Base-by-base conservation (phyloP, 2,329 filamentous ascomycete species). In the Fusarium concolor region DNA sequence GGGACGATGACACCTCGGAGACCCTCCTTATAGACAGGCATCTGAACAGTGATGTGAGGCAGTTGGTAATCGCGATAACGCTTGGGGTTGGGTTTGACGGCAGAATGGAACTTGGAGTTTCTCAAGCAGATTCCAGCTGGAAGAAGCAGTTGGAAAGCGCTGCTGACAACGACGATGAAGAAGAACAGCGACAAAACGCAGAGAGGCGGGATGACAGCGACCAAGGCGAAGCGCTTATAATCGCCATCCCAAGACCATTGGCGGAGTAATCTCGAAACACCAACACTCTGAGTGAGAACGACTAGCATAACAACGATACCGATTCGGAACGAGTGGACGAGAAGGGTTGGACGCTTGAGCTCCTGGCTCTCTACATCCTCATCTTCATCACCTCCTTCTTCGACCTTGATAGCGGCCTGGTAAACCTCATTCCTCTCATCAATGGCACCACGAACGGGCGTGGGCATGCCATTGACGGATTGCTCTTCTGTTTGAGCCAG, bases 1-100 rank as follows among this genome's bases (percentile, higher is more conserved):
- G 86, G 86, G 44, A 81, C 79, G 66, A 88, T 87, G 73, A 86
- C 74, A 53, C 70, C 71, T 61, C 67, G 73, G 2, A 75, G 68
- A 17, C 72, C 72, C 15, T 75, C 72, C 26, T 85, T 85, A 64
- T 83, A 83, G 0, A 83, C 81, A 0, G 81, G 81, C 79, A 81
- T 81, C 62, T 83, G 81, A 5, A 83, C 79, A 1, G 81, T 83
- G 47, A 83, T 77, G 44, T 83, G 81, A 0, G 81, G 81, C 7
- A 79, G 56, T 4, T 73, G 46, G 89, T 75, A 75, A n/a, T 75
- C 60, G 1, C 56, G 51, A 51, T 75, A 57, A 1, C 73, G 66
- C 46, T 71, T 74, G 0, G 58, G 72, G 51, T 75, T 75, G 11
- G 73, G 73, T n/a, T 73, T 75, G 51, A 72, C 29, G 2, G 73